Conservation (phyloP, 495 filamentous ascomycete genomes). For the Daldinia caldariorum region DNA sequence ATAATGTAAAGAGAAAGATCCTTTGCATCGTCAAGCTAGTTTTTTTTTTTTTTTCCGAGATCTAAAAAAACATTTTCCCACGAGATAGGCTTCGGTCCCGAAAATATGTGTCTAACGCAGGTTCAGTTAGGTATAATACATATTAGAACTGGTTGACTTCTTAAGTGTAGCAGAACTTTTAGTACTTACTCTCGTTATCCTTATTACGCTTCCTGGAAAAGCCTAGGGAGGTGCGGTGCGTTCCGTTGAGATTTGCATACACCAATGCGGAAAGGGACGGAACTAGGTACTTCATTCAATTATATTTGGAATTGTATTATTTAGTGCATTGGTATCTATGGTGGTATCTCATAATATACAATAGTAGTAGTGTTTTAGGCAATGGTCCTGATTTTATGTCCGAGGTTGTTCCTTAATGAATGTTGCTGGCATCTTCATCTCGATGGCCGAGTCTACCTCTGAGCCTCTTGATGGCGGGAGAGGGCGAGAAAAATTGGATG, state of each 20-base stretch:
- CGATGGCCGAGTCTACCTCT: conserved; percentile 31
- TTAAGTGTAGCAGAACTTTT: too few species aligned
- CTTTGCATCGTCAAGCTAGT: too few species aligned
- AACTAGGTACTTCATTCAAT: neutral
- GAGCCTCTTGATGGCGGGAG: conserved; percentile 21
- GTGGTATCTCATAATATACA: conserved; percentile 17
- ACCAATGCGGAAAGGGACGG: neutral
- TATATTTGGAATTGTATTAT: neutral
- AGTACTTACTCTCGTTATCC: too few species aligned
- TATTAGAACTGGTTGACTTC: too few species aligned
- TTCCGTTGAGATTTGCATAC: neutral
- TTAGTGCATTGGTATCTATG: conserved; percentile 10
- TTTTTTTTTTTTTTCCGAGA: too few species aligned
- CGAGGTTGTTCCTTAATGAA: neutral
- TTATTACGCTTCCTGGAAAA: too few species aligned
- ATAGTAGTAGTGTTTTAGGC: neutral
- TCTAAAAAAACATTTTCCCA: too few species aligned
- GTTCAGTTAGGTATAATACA: too few species aligned
- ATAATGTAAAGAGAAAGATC: too few species aligned
- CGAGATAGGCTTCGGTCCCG: too few species aligned
- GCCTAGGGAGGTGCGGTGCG: neutral
- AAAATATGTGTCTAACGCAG: too few species aligned
- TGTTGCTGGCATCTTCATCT: conserved; percentile 21
- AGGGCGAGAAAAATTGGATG: conserved; percentile 39
- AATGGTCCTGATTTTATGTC: conserved; percentile 1